These are phyloP conservation scores for Aspergillus coremiiformis DNA, from an alignment of 495 filamentous ascomycete species.

Conservation along the genomic window DNA sequence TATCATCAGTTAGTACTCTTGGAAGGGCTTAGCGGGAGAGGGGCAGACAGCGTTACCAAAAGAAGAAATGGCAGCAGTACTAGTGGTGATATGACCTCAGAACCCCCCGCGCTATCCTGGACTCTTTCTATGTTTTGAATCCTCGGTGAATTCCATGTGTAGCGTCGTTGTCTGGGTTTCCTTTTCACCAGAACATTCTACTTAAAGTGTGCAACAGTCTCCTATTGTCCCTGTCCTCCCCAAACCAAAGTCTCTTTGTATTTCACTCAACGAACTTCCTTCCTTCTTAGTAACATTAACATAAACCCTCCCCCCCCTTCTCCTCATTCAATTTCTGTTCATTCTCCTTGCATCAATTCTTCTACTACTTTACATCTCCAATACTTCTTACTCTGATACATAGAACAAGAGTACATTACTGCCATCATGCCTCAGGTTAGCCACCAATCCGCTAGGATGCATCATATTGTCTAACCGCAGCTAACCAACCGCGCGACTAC, in stretches of 20 bases:
- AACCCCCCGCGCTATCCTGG: constrained; percentile 5
- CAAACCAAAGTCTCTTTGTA: constrained; percentile 1
- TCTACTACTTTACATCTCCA: background rate
- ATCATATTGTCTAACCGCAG: constrained; percentile 6
- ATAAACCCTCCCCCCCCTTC: too few species aligned
- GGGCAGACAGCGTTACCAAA: constrained; percentile 6
- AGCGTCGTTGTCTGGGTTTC: background rate
- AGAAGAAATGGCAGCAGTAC: constrained; percentile 8
- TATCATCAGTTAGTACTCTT: too few species aligned
- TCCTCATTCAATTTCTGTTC: background rate
- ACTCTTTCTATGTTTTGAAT: background rate
- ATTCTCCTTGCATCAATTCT: background rate
- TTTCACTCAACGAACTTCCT: background rate
- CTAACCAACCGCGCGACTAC: constrained; percentile 13
- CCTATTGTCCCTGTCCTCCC: background rate
- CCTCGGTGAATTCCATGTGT: constrained; percentile 4
- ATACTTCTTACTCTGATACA: background rate
- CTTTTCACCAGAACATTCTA: background rate
- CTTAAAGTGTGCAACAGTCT: constrained; percentile 6
- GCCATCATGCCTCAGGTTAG: constrained; percentile 43
- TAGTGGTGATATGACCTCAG: constrained; percentile 23
- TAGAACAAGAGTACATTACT: background rate
- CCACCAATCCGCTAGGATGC: background rate
- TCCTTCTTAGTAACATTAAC: too few species aligned
- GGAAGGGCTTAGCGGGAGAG: constrained; percentile 6